phyloP scores from a whole-genome alignment of 768 basidiomycete genomes.

The Ramaria sp. region DNA sequence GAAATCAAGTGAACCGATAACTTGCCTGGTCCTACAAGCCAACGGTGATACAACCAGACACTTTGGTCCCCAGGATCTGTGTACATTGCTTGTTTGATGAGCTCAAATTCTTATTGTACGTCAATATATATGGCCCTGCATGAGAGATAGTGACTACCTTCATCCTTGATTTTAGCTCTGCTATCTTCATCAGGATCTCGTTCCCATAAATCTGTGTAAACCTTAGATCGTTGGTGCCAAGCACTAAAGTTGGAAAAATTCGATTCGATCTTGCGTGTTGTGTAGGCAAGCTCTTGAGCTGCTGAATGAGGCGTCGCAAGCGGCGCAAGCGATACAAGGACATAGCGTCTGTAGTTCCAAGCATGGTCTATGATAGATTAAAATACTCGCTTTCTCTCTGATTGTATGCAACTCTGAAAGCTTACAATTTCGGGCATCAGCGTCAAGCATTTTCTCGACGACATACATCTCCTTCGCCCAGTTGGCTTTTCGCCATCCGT shows the following conservation, averaged over 20 bases:
- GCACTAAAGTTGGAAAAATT: slow-evolving; percentile 98
- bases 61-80: slow-evolving; percentile 95
- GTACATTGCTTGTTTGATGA: slow-evolving; percentile 89
- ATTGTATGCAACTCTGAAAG: too few relatives aligned
- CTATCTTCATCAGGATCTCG: slow-evolving; percentile 30
- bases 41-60: slow-evolving; percentile 98
- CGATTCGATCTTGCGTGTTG: slow-evolving; percentile 79
- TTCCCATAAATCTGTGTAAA: slow-evolving; percentile 57
- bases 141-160: slow-evolving; percentile 33
- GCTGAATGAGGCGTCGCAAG: slow-evolving; percentile 50
- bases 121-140: neutral
- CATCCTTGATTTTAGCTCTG: slow-evolving; percentile 46
- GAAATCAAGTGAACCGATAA: slow-evolving; percentile 12
- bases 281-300: slow-evolving; percentile 71
- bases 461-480: slow-evolving; percentile 84
- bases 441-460: slow-evolving; percentile 87
- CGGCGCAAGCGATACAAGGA: slow-evolving; percentile 62
- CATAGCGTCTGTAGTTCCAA: slow-evolving; percentile 89
- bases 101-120: slow-evolving; percentile 70
- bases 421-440: slow-evolving; percentile 89
- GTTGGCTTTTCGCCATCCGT: slow-evolving; percentile 65
- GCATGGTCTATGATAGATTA: slow-evolving; percentile 57
- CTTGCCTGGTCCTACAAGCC: slow-evolving; percentile 76
- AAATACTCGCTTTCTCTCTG: neutral
- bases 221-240: slow-evolving; percentile 94